Evolutionary conservation across 2,329 filamentous ascomycete species (phyloP).

Genomic region (Cytospora leucostoma): DNA sequence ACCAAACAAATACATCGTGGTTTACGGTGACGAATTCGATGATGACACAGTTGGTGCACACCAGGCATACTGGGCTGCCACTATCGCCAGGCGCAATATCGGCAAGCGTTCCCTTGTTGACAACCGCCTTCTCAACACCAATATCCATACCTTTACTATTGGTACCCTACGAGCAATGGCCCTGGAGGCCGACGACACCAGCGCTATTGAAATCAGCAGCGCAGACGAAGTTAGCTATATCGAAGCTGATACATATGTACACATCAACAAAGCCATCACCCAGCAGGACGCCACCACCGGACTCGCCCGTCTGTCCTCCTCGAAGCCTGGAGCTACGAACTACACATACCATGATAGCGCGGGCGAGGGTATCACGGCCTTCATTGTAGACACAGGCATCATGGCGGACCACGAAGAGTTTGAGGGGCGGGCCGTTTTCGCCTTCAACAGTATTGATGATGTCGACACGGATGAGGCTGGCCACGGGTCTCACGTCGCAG

Average conservation of each 20-base stretch:
- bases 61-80: conserved; percentile 48
- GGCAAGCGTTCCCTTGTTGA: conserved; percentile 48
- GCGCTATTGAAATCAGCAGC: conserved; percentile 47
- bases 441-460: conserved; percentile 53
- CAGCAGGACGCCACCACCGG: conserved; percentile 58
- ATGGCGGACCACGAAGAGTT: conserved; percentile 56
- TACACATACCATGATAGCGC: conserved; percentile 57
- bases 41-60: conserved; percentile 52
- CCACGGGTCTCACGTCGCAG: conserved; percentile 65
- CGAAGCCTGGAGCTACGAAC: conserved; percentile 35
- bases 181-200: conserved; percentile 38
- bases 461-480: conserved; percentile 59
- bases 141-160: conserved; percentile 50
- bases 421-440: conserved; percentile 55
- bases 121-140: conserved; percentile 51
- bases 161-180: conserved; percentile 55
- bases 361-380: conserved; percentile 60
- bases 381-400: conserved; percentile 68
- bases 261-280: conserved; percentile 45
- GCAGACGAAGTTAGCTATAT: conserved; percentile 46
- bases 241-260: conserved; percentile 51
- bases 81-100: conserved; percentile 59
- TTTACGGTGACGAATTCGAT: conserved; percentile 59
- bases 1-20: conserved; percentile 63
- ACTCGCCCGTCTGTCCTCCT: conserved; percentile 55